Base-by-base conservation (phyloP, 73 alveolate species). In the Tetrahymena elliotti region DNA sequence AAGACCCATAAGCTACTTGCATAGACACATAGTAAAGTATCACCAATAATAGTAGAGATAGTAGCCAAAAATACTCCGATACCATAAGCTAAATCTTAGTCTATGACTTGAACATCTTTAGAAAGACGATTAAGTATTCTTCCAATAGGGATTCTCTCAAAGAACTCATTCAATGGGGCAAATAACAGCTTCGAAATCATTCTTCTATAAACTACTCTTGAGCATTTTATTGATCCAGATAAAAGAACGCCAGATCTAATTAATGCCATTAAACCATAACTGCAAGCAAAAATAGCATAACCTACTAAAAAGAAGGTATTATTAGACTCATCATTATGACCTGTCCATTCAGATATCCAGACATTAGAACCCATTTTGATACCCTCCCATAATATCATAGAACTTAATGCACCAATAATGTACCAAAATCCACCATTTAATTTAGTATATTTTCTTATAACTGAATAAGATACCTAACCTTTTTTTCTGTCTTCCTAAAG, bases 81-180 rank as follows among this genome's bases (percentile, higher is more conserved):
- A 3, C 94, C 68, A 84, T 83, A 94, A 34, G 93, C 52, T 13
- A 94, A 38, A 83, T 94, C 98, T 36, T 83, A 47, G 31, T 96
- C 98, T 22, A 96, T 35, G 33, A 94, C 93, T 36, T 94, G 96
- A 31, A 94, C 94, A 94, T 97, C 99, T 97, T 98, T 99, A n/a
- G 99, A 96, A 93, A 98, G 96, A 83, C 99, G 97, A 96, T 98
- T 98, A 83, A 99, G 96, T 33, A 99, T 96, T 97, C 98, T 98
- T 1, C 99, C 99, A 13, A 98, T 95, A 31, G 99, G 99, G 6
- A 99, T 99, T 31, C 98, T 97, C 94, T 99, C 99, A 96, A 98
- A 99, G 95, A 98, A 99, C 84, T 96, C 83, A 95, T 98, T 98
- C 35, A 99, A 94, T 68, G 99, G 99, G 8, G 99, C 99, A 7